phyloP scores from a whole-genome alignment of 2,329 filamentous ascomycete species.

The Hawksworthiomyces lignivorus region DNA sequence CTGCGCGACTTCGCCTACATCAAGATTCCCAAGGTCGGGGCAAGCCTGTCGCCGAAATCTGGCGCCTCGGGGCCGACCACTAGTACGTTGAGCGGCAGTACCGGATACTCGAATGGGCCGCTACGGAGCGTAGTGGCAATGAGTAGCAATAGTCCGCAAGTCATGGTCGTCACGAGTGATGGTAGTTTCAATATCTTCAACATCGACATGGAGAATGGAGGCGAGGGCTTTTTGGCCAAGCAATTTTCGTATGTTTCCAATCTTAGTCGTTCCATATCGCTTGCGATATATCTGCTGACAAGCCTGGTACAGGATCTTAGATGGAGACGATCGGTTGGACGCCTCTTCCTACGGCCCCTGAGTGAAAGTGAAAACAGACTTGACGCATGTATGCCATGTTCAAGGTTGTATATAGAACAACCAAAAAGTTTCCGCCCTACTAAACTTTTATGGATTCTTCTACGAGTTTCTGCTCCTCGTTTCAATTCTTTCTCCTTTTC shows the following conservation, averaged over 20 bases:
- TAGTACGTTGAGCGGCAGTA: slow-evolving; percentile 13
- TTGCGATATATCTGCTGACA: background rate
- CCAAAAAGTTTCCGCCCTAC: too few species aligned
- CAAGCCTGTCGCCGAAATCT: slow-evolving; percentile 15
- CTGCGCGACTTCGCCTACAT: slow-evolving; percentile 93
- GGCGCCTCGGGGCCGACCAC: slow-evolving; percentile 26
- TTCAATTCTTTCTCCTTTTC: too few species aligned
- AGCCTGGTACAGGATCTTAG: slow-evolving; percentile 36
- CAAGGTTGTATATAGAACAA: too few species aligned
- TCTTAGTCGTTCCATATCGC: background rate
- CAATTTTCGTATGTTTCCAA: slow-evolving; percentile 72
- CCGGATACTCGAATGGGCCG: slow-evolving; percentile 35
- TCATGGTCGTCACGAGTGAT: slow-evolving; percentile 97
- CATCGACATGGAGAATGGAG: slow-evolving; percentile 88
- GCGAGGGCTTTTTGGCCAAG: slow-evolving; percentile 84
- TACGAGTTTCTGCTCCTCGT: too few species aligned
- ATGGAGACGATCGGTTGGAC: slow-evolving; percentile 48
- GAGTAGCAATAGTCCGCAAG: slow-evolving; percentile 87
- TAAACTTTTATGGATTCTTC: too few species aligned
- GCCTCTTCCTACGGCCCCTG: slow-evolving; percentile 34
- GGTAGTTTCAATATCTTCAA: slow-evolving; percentile 93
- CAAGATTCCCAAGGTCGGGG: slow-evolving; percentile 64
- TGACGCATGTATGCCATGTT: too few species aligned
- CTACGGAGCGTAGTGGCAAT: slow-evolving; percentile 92
- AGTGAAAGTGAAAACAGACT: too few species aligned